Evolutionary conservation across 208 protist genomes (phyloP).

Genomic region (Trypanosoma theileri): DNA sequence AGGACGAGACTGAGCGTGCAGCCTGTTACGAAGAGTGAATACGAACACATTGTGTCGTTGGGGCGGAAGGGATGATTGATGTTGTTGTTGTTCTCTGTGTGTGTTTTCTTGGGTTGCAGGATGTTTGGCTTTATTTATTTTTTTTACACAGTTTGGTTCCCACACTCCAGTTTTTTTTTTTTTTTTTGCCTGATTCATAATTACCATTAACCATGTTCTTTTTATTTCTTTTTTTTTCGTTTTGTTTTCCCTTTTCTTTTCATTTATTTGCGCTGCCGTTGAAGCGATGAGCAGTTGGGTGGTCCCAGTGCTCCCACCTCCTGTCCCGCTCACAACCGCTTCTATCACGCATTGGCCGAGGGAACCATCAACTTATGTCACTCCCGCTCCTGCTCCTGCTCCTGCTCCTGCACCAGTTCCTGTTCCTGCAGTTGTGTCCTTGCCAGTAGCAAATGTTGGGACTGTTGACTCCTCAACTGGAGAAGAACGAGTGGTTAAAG

Average conservation of each 20-base stretch:
- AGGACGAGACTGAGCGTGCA: slow-evolving; percentile 77
- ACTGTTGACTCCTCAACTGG: background rate
- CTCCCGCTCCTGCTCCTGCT: too few relatives aligned
- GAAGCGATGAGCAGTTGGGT: background rate
- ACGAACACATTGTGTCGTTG: slow-evolving; percentile 59
- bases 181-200: background rate
- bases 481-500: background rate
- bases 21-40: slow-evolving; percentile 55
- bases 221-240: background rate
- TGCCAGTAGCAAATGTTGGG: background rate
- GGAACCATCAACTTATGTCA: too few relatives aligned
- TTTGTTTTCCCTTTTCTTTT: slow-evolving; percentile 1
- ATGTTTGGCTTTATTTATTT: background rate
- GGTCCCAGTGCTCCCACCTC: background rate
- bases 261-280: background rate
- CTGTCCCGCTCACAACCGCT: background rate
- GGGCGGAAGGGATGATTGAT: slow-evolving; percentile 13
- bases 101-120: background rate
- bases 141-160: background rate
- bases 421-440: too few relatives aligned
- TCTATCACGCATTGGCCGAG: too few relatives aligned
- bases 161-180: too few relatives aligned
- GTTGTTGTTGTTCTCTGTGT: slow-evolving; percentile 4
- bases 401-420: too few relatives aligned
- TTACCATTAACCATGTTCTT: background rate